Conservation (phyloP, 352 stramenopile genomes). For the Pythium dissotocum region DNA sequence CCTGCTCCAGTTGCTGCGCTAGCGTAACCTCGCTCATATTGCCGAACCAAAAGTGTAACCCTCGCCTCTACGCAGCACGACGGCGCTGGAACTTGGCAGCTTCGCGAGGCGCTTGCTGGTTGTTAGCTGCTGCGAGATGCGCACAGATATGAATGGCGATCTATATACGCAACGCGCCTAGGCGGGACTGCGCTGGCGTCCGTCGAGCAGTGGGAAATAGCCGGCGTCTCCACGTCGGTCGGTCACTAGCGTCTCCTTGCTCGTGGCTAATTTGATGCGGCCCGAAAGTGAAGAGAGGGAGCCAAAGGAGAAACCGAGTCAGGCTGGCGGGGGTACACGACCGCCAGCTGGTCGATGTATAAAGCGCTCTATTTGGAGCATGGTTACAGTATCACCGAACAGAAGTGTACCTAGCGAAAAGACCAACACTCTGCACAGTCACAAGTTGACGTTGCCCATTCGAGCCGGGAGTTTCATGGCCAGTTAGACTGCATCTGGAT, state of each 20-base stretch:
- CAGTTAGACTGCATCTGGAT: background rate
- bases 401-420: background rate
- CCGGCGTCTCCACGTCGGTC: background rate
- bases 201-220: background rate
- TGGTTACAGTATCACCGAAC: background rate
- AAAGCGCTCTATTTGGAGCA: background rate
- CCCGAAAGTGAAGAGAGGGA: slow-evolving; percentile 16
- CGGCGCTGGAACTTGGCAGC: background rate
- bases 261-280: slow-evolving; percentile 10
- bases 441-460: slow-evolving; percentile 6
- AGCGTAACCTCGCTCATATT: slow-evolving; percentile 13
- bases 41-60: slow-evolving; percentile 1
- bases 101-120: background rate
- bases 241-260: background rate
- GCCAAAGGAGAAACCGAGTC: slow-evolving; percentile 12
- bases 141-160: background rate
- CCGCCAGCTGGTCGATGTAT: background rate
- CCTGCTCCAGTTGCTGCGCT: background rate
- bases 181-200: background rate
- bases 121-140: background rate
- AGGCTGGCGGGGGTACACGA: background rate
- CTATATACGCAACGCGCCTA: background rate
- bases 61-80: background rate
- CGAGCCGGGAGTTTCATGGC: too few relatives aligned
- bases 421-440: background rate